Evolutionary conservation across 106 monocot genomes (phyloP), one percentile per base, ranked within the genome.

Genomic region (Acorus calamus): DNA sequence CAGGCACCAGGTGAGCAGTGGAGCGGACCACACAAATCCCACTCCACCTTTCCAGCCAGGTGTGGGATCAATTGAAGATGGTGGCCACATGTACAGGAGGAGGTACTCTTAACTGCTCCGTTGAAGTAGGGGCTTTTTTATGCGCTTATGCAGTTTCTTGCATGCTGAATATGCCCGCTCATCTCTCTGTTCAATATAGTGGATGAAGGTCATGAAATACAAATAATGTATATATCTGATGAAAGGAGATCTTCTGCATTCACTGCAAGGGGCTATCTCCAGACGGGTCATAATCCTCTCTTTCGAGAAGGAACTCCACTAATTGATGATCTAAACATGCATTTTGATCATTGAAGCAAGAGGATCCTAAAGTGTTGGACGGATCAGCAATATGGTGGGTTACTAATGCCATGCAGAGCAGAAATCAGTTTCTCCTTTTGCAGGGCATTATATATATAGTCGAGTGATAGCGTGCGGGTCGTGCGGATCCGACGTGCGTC

Each of bases 81-180:
- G 52, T 67, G 62, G 65, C 55, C 72, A 83, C 60, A 59, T 69
- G 28, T 55, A 65, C 50, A 76, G 64, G 42, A 84, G 66, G 51
- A 82, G 63, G 11, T 50, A 66, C 56, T 46, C n/a, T 74, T 4
- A 82, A 78, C 67, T 61, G 82, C 49, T 64, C 78, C 56, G 77
- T 84, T 45, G 71, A 73, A 71, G 94, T 86, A 59, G 82, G 87
- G 52, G 67, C 50, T 13, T 89, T 94, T 66, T 66, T 87, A 7
- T 87, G 80, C 68, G 77, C 77, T 61, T 77, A 82, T 68, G 76
- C 73, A 64, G 64, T 80, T 71, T 76, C 71, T 66, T 87, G 84
- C 57, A 44, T 84, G 70, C 55, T 80, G 42, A 79, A 71, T 57
- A 68, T 73, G 52, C 73, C 82, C 48, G 47, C 49, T 52, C 52